Conservation (phyloP, 257 asterid species). For the Paraleonurus japonicus region DNA sequence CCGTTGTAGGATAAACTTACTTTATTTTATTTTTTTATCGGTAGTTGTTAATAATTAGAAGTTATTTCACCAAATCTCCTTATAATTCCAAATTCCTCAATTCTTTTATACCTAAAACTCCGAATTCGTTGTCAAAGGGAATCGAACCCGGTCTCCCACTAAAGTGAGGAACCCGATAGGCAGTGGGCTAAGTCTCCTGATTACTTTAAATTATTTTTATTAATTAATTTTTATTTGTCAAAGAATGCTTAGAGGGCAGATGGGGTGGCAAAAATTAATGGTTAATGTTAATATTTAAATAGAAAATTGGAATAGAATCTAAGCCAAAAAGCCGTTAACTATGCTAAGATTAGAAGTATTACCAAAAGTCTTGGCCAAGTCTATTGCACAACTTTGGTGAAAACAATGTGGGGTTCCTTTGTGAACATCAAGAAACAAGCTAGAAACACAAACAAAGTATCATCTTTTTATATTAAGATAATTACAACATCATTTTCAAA, state of each 20-base stretch:
- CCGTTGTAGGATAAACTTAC: constrained; percentile 6
- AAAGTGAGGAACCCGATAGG: no score
- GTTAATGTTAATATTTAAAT: neutral
- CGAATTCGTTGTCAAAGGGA: no score
- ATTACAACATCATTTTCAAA: neutral
- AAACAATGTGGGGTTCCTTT: constrained; percentile 34
- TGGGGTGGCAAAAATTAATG: constrained; percentile 19
- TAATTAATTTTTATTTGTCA: no score
- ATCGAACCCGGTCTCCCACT: no score
- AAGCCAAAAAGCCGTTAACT: constrained; percentile 14
- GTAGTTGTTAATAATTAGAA: no score
- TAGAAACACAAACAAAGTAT: neutral
- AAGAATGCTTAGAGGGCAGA: neutral
- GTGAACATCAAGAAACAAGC: constrained; percentile 29
- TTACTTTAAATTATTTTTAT: no score
- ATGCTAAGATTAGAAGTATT: constrained; percentile 16
- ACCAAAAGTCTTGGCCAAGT: constrained; percentile 33
- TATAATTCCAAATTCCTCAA: no score
- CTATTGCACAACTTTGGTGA: constrained; percentile 33
- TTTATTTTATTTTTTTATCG: neutral
- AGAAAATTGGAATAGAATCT: constrained; percentile 22
- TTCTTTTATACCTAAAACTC: no score
- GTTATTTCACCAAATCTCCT: no score
- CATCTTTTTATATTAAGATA: neutral
- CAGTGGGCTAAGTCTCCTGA: no score